These are phyloP conservation scores for Naegleria fowleri DNA, from an alignment of 208 protist genomes.

Conservation along the genomic window DNA sequence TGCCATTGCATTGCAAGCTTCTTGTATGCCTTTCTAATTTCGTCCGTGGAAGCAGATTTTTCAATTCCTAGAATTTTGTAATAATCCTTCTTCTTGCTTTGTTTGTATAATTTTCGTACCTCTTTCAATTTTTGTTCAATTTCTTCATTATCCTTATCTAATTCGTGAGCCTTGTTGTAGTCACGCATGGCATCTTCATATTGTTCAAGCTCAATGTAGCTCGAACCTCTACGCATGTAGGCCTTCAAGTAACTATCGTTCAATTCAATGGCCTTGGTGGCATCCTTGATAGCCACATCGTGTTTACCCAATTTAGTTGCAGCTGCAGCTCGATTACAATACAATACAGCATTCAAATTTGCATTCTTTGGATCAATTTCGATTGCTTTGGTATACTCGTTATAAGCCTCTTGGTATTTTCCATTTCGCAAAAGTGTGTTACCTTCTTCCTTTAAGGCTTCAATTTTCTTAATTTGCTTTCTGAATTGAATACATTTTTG, in stretches of 20 bases:
- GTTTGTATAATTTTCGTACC: constrained; percentile 53
- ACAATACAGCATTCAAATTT: constrained; percentile 61
- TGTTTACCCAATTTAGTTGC: constrained; percentile 73
- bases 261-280: constrained; percentile 78
- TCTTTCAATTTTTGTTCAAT: constrained; percentile 29
- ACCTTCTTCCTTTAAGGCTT: constrained; percentile 52
- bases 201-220: constrained; percentile 66
- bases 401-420: constrained; percentile 61
- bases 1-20: constrained; percentile 70
- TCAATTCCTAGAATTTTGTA: constrained; percentile 74
- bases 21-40: constrained; percentile 70
- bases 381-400: constrained; percentile 64
- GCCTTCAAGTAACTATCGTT: constrained; percentile 68
- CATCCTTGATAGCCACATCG: constrained; percentile 72
- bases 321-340: constrained; percentile 76
- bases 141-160: constrained; percentile 55
- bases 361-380: constrained; percentile 65
- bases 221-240: constrained; percentile 70
- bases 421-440: constrained; percentile 68
- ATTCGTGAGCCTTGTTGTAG: constrained; percentile 67
- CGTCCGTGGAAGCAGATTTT: constrained; percentile 50
- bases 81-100: constrained; percentile 72
- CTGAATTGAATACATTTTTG: constrained; percentile 30
- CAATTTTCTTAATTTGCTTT: not conserved
- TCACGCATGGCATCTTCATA: constrained; percentile 74